phyloP scores from a whole-genome alignment of 352 stramenopile genomes.

The Globisporangium nagaii region DNA sequence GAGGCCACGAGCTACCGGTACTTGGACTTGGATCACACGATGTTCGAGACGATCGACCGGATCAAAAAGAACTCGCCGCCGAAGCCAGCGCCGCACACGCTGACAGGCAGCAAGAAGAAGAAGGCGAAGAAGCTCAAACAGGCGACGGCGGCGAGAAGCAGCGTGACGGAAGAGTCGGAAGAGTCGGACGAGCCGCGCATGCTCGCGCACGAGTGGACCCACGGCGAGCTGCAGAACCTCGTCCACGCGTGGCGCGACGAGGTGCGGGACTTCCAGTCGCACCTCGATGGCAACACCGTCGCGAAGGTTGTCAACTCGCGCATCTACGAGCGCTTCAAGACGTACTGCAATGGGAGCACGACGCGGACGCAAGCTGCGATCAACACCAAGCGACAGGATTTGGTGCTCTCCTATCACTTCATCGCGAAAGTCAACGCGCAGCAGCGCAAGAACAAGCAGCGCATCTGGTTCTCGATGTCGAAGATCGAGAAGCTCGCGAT shows the following conservation, averaged over 20 bases:
- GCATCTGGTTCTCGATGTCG: neutral
- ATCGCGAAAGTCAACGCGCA: neutral
- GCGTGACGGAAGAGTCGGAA: neutral
- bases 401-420: conserved; percentile 1
- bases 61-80: neutral
- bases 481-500: conserved; percentile 5
- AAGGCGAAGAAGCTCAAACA: neutral
- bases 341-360: neutral
- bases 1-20: neutral
- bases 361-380: neutral
- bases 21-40: neutral
- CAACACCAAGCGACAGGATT: neutral
- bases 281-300: neutral
- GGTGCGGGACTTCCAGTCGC: neutral
- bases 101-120: neutral
- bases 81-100: neutral
- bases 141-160: too few species aligned
- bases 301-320: neutral
- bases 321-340: conserved; percentile 2
- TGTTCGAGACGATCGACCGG: neutral
- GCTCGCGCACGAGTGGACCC: neutral
- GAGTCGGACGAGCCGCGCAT: neutral
- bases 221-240: neutral
- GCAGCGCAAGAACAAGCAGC: neutral
- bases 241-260: neutral